Conservation (phyloP, 345 rosid species). For the Eucalyptus shirleyi region DNA sequence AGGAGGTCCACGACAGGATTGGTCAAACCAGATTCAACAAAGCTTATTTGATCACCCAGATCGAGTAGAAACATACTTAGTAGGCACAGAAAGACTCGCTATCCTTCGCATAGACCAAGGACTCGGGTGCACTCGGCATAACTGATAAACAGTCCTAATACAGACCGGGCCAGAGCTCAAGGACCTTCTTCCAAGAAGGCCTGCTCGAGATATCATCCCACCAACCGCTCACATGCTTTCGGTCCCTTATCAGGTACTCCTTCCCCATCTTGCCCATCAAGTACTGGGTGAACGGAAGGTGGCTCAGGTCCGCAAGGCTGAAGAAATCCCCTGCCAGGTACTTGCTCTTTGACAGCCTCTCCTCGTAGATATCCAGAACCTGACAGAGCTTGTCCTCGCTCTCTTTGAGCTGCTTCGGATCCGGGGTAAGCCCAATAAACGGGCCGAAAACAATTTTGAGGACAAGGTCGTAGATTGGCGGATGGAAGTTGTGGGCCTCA, state of each 20-base stretch:
- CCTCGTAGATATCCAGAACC: slow-evolving; percentile 52
- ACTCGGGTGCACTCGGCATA: neutral
- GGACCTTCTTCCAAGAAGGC: slow-evolving; percentile 49
- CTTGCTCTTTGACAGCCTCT: slow-evolving; percentile 44
- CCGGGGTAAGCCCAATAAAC: slow-evolving; percentile 19
- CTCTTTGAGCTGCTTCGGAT: slow-evolving; percentile 40
- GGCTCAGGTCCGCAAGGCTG: slow-evolving; percentile 61
- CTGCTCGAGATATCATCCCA: slow-evolving; percentile 57
- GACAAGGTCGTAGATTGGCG: slow-evolving; percentile 20
- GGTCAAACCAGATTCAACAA: neutral
- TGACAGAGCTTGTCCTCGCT: slow-evolving; percentile 45
- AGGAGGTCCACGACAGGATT: neutral
- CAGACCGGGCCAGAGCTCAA: slow-evolving; percentile 4
- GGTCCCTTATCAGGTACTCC: slow-evolving; percentile 32
- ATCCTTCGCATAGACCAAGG: neutral
- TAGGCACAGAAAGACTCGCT: neutral
- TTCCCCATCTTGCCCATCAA: slow-evolving; percentile 41
- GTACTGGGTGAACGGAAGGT: slow-evolving; percentile 46
- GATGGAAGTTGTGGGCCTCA: slow-evolving; percentile 44
- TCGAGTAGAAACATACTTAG: neutral
- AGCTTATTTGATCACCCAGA: neutral
- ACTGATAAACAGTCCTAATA: neutral
- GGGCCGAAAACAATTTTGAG: slow-evolving; percentile 31
- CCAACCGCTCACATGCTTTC: slow-evolving; percentile 56
- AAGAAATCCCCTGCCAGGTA: slow-evolving; percentile 63